phyloP scores from a whole-genome alignment of 306 rosid species.

The Prunus armeniaca region DNA sequence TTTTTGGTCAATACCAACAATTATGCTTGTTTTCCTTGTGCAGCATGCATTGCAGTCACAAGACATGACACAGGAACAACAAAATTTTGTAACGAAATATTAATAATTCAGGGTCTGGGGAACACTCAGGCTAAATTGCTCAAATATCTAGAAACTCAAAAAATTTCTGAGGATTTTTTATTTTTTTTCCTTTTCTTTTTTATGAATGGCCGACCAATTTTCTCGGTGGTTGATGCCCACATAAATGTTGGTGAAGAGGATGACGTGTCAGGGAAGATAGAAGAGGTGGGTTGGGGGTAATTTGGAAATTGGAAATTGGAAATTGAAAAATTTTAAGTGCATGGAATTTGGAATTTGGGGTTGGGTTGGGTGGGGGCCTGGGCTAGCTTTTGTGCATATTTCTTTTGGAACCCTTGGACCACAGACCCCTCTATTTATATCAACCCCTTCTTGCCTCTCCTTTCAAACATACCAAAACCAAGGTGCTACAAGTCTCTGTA shows the following conservation, averaged over 20 bases:
- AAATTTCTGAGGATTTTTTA: neutral
- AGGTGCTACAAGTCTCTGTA: too few relatives aligned
- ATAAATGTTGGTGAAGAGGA: constrained; percentile 48
- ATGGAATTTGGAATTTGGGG: too few relatives aligned
- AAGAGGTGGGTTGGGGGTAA: neutral
- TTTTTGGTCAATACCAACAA: neutral
- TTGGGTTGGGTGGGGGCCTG: too few relatives aligned
- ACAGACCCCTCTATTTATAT: too few relatives aligned
- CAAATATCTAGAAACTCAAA: constrained; percentile 16
- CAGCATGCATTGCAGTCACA: neutral
- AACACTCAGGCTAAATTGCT: constrained; percentile 34
- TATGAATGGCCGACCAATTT: constrained; percentile 68
- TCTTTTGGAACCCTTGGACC: too few relatives aligned
- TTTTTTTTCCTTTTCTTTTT: constrained; percentile 11
- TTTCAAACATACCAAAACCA: neutral
- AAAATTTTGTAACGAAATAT: neutral
- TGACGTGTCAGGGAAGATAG: constrained; percentile 8
- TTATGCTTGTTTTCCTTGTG: neutral
- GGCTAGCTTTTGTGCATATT: too few relatives aligned
- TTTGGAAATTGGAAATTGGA: too few relatives aligned
- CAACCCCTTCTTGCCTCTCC: neutral
- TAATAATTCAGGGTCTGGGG: neutral
- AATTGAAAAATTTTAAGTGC: too few relatives aligned
- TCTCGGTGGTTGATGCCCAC: constrained; percentile 65
- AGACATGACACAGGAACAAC: constrained; percentile 6